These are phyloP conservation scores for Pleurotus tuoliensis DNA, from an alignment of 768 basidiomycete species.

Conservation along the genomic window DNA sequence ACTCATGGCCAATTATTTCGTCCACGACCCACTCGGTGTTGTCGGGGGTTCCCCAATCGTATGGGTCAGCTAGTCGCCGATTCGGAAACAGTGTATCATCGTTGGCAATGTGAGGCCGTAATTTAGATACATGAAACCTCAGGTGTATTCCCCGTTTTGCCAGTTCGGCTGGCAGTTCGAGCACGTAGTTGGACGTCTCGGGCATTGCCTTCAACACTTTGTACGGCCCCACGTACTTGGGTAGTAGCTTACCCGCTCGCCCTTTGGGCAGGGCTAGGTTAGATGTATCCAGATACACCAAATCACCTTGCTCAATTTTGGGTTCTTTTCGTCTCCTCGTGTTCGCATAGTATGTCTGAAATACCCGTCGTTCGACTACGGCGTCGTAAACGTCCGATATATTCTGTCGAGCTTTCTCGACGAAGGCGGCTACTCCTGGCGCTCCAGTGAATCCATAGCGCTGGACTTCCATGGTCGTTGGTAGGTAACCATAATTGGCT, in stretches of 20 bases:
- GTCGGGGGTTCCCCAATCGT: conserved; percentile 29
- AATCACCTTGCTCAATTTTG: conserved; percentile 15
- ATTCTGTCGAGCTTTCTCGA: conserved; percentile 11
- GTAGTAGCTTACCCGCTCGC: conserved; percentile 28
- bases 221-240: conserved; percentile 36
- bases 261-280: conserved; percentile 31
- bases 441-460: neutral
- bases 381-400: conserved; percentile 20
- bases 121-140: conserved; percentile 29
- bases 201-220: conserved; percentile 16
- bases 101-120: conserved; percentile 24
- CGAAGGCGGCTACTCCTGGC: conserved; percentile 22
- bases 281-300: conserved; percentile 32
- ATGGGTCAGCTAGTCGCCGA: conserved; percentile 20
- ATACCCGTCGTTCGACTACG: conserved; percentile 27
- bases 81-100: conserved; percentile 33
- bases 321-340: conserved; percentile 11
- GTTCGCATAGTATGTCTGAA: conserved; percentile 29
- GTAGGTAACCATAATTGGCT: conserved; percentile 11
- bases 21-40: conserved; percentile 36
- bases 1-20: conserved; percentile 23
- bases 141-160: conserved; percentile 22
- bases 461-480: conserved; percentile 16
- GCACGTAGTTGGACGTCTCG: conserved; percentile 20
- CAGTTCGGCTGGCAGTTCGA: conserved; percentile 24